Base-by-base conservation (phyloP, 805 yeast species). In the Kodamaea leandrae region DNA sequence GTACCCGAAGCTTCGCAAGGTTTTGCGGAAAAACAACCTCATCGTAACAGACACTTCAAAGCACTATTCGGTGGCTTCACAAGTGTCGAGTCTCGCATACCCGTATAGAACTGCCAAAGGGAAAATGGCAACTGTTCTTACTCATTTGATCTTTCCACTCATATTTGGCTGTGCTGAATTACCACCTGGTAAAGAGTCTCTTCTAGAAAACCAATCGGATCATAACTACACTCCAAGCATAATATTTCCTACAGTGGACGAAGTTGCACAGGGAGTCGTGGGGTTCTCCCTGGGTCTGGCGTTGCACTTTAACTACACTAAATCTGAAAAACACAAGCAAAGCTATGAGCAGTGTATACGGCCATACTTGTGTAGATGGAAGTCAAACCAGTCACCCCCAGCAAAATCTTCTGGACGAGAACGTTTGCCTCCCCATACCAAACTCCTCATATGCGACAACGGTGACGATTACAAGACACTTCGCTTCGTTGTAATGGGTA, bases 401-500 rank as follows among this genome's bases (percentile, higher is more conserved):
- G n/a, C 2, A 33, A 41, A 1, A 57, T n/a, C n/a, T n/a, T n/a
- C 68, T 0, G 71, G 70, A 23, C 40, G 75, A 24, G 61, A 60
- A 43, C 41, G 54, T 1, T 64, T 73, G 8, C 74, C 82, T 2
- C 78, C 82, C 1, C 96, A 87, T 60, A 80, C 82, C 10, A 87
- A 87, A 58, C 76, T 85, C 23, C 79, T 83, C 50, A 53, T 77
- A 43, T 71, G 77, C 47, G 73, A 66, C 40, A 72, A 82, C 9
- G 72, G 72, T 3, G 79, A 78, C 48, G 52, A 69, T 37, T 77
- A 73, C 58, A 50, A 60, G 25, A 62, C 76, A 2, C 55, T 84
- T 4, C 72, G 76, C 37, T 87, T 95, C 95, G 72, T 81, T 14
- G 57, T 84, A 28, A 67, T 84, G 54, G 84, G 93, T 0, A 82